phyloP scores from a whole-genome alignment of 345 rosid genomes.

The Corymbia maculata region DNA sequence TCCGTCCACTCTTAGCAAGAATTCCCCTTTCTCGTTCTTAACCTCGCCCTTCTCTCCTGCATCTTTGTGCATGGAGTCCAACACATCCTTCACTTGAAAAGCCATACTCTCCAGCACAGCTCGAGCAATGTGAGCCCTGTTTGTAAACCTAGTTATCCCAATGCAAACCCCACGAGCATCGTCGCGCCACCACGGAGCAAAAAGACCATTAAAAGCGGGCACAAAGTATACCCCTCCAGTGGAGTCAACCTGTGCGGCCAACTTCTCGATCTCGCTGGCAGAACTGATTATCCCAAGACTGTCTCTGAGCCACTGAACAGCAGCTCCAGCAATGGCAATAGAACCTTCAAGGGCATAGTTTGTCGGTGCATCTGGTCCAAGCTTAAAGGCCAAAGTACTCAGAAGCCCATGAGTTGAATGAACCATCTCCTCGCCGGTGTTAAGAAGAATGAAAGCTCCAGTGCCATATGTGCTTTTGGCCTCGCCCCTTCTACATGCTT shows the following conservation, averaged over 20 bases:
- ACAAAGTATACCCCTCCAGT: slow-evolving; percentile 93
- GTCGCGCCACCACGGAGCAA: slow-evolving; percentile 99
- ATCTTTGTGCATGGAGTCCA: slow-evolving; percentile 93
- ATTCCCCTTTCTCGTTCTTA: slow-evolving; percentile 34
- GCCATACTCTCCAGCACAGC: slow-evolving; percentile 98
- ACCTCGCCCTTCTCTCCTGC: slow-evolving; percentile 40
- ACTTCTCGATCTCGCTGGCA: slow-evolving; percentile 65
- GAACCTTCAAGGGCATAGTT: slow-evolving; percentile 94
- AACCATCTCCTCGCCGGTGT: slow-evolving; percentile 62
- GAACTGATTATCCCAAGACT: slow-evolving; percentile 55
- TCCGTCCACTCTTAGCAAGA: slow-evolving; percentile 87
- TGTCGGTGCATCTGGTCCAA: slow-evolving; percentile 64
- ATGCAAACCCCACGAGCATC: slow-evolving; percentile 93
- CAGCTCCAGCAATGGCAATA: slow-evolving; percentile 96
- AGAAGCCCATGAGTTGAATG: slow-evolving; percentile 74
- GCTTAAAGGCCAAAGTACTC: slow-evolving; percentile 78
- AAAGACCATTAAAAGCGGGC: slow-evolving; percentile 89
- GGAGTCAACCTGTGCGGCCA: slow-evolving; percentile 58
- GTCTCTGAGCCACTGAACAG: slow-evolving; percentile 96
- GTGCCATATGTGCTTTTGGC: slow-evolving; percentile 97
- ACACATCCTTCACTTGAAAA: slow-evolving; percentile 86
- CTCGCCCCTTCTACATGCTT: slow-evolving; percentile 79
- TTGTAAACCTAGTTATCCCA: slow-evolving; percentile 84
- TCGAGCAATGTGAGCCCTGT: slow-evolving; percentile 79
- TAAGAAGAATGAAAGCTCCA: slow-evolving; percentile 88